These are phyloP conservation scores for Nymphaea thermarum DNA, from an alignment of 164 flowering plant genomes.

Conservation along the genomic window DNA sequence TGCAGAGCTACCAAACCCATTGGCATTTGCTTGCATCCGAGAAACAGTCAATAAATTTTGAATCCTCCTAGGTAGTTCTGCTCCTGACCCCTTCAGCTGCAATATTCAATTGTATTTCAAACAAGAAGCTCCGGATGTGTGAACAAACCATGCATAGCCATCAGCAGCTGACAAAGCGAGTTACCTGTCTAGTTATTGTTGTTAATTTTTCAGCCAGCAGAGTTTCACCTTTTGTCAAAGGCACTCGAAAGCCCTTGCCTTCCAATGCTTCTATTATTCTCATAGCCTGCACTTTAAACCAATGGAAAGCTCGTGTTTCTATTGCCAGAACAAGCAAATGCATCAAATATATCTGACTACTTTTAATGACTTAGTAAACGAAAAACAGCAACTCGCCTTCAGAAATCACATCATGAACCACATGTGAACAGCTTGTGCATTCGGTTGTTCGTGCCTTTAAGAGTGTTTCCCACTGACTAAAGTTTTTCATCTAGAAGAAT, in stretches of 20 bases:
- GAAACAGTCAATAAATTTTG: constrained; percentile 66
- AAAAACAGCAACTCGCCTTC: no score
- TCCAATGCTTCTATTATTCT: constrained; percentile 92
- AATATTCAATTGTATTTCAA: not conserved
- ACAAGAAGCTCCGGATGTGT: not conserved
- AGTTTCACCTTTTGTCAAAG: constrained; percentile 77
- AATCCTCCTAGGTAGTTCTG: constrained; percentile 85
- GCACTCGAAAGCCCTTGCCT: constrained; percentile 75
- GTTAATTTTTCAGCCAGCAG: constrained; percentile 90
- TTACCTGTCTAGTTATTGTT: constrained; percentile 73
- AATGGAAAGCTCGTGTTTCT: not conserved
- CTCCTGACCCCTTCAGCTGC: constrained; percentile 94
- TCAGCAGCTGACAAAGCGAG: not conserved
- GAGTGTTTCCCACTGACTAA: no score
- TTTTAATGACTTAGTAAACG: no score
- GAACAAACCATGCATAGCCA: not conserved
- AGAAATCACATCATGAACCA: no score
- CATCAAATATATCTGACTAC: not conserved
- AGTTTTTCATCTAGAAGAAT: no score
- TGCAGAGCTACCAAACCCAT: constrained; percentile 44
- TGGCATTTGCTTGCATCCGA: constrained; percentile 65
- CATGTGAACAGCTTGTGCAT: no score
- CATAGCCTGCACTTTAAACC: constrained; percentile 41
- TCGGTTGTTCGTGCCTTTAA: no score
- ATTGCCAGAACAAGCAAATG: not conserved